phyloP scores from a whole-genome alignment of 192 early-diverging fungal genomes.

The Funneliformis mosseae region DNA sequence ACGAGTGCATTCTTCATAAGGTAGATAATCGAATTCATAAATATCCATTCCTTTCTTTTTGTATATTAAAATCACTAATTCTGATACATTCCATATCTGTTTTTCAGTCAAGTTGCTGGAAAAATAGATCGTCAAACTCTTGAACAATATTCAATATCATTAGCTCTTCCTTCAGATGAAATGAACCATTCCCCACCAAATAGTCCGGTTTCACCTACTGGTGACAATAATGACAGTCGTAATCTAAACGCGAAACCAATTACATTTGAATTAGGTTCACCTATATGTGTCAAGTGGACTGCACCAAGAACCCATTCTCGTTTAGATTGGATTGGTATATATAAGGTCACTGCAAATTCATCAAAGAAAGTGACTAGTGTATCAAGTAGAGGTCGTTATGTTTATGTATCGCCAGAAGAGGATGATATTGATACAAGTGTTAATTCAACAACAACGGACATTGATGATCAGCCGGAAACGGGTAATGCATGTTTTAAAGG shows the following conservation, averaged over 20 bases:
- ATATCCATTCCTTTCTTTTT: not conserved
- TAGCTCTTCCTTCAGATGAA: not conserved
- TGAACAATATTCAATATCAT: constrained; percentile 42
- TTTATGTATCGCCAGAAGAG: constrained; percentile 62
- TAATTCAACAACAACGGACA: constrained; percentile 51
- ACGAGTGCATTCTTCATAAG: constrained; percentile 41
- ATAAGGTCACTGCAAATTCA: constrained; percentile 77
- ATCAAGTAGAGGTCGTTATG: constrained; percentile 70
- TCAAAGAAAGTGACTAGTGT: constrained; percentile 75
- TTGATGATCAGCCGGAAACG: constrained; percentile 41
- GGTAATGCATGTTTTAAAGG: constrained; percentile 57
- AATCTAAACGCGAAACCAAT: not conserved
- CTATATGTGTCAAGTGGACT: constrained; percentile 75
- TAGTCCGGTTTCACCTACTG: not conserved
- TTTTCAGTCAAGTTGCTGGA: constrained; percentile 38
- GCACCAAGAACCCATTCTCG: constrained; percentile 72
- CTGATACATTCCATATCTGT: not conserved
- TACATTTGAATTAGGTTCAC: constrained; percentile 73
- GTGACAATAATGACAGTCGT: not conserved
- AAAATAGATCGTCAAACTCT: constrained; percentile 38
- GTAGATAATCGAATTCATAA: constrained; percentile 34
- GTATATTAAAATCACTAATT: not conserved
- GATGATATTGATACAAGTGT: constrained; percentile 55
- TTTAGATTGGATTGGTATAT: constrained; percentile 94
- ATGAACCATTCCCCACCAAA: not conserved